Evolutionary conservation across 1,284 basidiomycete genomes (phyloP).

Genomic region (Leccinum subrobustum): DNA sequence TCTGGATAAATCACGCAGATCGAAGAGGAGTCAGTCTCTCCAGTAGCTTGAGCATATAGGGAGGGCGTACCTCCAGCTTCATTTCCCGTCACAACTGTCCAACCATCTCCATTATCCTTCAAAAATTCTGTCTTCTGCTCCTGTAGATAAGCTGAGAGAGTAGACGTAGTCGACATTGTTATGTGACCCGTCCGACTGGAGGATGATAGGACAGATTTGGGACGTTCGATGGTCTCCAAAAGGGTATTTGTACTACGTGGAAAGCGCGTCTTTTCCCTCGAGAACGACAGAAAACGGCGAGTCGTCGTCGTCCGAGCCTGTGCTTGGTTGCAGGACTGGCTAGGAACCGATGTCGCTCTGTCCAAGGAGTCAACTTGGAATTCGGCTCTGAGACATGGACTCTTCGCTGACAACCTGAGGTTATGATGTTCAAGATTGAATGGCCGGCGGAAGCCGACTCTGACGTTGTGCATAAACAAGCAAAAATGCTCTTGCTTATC

Average conservation of each 20-base stretch:
- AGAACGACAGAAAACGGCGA: neutral
- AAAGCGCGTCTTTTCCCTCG: neutral
- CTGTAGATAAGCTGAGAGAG: slow-evolving; percentile 40
- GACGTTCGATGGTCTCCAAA: neutral
- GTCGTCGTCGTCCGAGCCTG: neutral
- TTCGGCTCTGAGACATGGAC: slow-evolving; percentile 1
- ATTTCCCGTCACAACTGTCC: slow-evolving; percentile 88
- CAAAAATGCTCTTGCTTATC: neutral
- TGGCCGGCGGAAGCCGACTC: neutral
- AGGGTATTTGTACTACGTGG: slow-evolving; percentile 1
- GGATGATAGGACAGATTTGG: neutral
- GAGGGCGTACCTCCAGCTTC: slow-evolving; percentile 81
- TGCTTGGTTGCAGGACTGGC: neutral
- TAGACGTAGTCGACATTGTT: slow-evolving; percentile 25
- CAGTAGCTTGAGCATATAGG: neutral
- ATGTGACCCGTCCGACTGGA: slow-evolving; percentile 2
- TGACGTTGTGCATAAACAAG: slow-evolving; percentile 13
- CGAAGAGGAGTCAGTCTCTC: neutral
- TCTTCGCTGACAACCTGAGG: neutral
- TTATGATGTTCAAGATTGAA: neutral
- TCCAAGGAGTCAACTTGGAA: neutral
- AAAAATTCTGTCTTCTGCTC: slow-evolving; percentile 42
- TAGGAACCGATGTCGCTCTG: neutral
- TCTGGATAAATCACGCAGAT: slow-evolving; percentile 49
- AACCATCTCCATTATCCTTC: slow-evolving; percentile 48